A percentile compares a stretch with the other conserved stretches of the same genome.
phyloP scores from a whole-genome alignment of 768 basidiomycete species.

The Podaxis carcinomalis region DNA sequence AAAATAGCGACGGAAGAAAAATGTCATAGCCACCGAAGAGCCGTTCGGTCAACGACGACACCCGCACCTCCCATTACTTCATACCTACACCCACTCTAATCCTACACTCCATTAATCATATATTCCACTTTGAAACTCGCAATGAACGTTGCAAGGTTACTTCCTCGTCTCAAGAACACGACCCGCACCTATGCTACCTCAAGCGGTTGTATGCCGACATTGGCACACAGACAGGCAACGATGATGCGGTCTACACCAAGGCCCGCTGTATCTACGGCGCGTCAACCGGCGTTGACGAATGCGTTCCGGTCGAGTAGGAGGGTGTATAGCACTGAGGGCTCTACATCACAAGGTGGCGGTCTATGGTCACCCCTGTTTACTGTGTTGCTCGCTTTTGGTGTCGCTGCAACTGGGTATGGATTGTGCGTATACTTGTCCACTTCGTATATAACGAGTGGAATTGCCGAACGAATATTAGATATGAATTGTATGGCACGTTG shows the following conservation, averaged over 20 bases:
- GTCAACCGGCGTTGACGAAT: background rate
- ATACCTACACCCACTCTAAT: background rate
- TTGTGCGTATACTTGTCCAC: constrained; percentile 21
- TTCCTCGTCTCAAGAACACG: background rate
- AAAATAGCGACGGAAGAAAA: constrained; percentile 7
- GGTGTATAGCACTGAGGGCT: constrained; percentile 7
- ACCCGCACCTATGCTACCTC: background rate
- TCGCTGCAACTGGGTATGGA: constrained; percentile 29
- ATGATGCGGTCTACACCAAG: background rate
- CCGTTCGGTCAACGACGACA: background rate
- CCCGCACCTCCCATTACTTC: background rate
- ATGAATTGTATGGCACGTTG: constrained; percentile 48
- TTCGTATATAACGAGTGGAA: background rate
- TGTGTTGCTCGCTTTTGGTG: constrained; percentile 25
- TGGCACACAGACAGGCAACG: background rate
- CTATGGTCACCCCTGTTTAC: constrained; percentile 21
- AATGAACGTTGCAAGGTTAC: background rate
- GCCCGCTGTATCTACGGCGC: background rate
- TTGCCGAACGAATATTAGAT: background rate
- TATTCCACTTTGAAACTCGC: background rate
- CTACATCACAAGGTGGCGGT: background rate
- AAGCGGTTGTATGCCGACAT: background rate
- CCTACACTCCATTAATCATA: background rate
- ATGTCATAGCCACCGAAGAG: background rate
- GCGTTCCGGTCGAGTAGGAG: background rate